Base-by-base conservation (phyloP, 1,139 yeast genomes). In the Geotrichum siamense region DNA sequence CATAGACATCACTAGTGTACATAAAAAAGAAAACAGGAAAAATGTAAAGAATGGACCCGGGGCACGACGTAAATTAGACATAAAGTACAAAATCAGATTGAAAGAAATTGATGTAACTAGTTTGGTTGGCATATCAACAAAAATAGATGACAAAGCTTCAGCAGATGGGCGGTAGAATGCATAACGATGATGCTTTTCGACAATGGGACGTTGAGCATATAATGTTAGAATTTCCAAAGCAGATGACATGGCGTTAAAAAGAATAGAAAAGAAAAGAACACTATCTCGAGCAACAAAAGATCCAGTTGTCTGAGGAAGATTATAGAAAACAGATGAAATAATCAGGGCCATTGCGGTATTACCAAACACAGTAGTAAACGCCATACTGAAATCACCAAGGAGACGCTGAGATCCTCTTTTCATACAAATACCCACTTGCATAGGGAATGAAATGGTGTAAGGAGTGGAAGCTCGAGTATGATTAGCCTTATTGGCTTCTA, bases 121-220 rank as follows among this genome's bases (percentile, higher is more conserved):
- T 59, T 82, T 80, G 31, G 75, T 67, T 0, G 93, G 93, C 48
- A 82, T 56, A 54, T 82, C 86, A 2, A 86, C 75, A 15, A 81
- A 54, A 42, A 81, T 71, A 9, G 84, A 76, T 0, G 89, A 83
- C 17, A 81, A 55, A 0, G 91, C 86, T 54, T 82, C 85, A 1
- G 89, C 85, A 44, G 86, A 72, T 6, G 91, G 91, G 50, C 80
- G 84, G 56, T 82, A 82, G 45, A 83, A 62, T 1, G 87, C 85
- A 60, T 76, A 83, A 33, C 77, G 71, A 58, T 79, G 79, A 55
- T 84, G 94, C 58, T 85, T 85, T 61, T 82, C 89, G 23, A 82
- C 82, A 51, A 84, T 75, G 2, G 83, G 79, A 57, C 94, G 76
- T n/a, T 85, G 79, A 56, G 80, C 87, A 53, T 71, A 76, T 44